Evolutionary conservation across 768 basidiomycete genomes (phyloP).

Genomic region (Cyathus striatus): DNA sequence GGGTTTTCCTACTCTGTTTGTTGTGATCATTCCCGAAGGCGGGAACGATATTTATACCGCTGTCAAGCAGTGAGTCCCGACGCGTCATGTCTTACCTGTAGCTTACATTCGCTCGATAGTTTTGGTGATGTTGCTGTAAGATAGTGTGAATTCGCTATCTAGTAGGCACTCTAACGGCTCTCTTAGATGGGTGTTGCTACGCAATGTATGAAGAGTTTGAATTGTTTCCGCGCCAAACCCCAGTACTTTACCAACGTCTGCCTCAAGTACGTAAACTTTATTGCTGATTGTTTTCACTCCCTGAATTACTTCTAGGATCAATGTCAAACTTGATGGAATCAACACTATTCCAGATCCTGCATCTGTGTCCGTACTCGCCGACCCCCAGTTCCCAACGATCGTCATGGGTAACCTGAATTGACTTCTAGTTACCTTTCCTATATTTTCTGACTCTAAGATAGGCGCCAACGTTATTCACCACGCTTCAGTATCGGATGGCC

Average conservation of each 20-base stretch:
- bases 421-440: conserved; percentile 12
- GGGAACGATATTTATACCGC: conserved; percentile 71
- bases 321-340: conserved; percentile 81
- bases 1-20: conserved; percentile 49
- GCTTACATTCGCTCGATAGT: conserved; percentile 27
- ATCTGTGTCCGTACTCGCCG: conserved; percentile 52
- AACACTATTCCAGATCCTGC: conserved; percentile 66
- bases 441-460: conserved; percentile 13
- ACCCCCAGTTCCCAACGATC: conserved; percentile 67
- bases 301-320: conserved; percentile 44
- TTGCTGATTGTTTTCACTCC: background rate
- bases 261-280: conserved; percentile 54
- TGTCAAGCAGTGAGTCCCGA: conserved; percentile 66
- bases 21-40: conserved; percentile 68
- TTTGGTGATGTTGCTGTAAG: conserved; percentile 53
- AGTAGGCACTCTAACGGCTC: background rate
- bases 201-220: conserved; percentile 66
- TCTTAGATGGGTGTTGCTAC: conserved; percentile 72
- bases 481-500: conserved; percentile 63
- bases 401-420: conserved; percentile 62
- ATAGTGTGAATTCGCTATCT: background rate
- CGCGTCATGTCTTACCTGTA: background rate
- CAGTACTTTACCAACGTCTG: conserved; percentile 84
- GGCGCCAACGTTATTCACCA: conserved; percentile 84
- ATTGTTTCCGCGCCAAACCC: conserved; percentile 58